These are phyloP conservation scores for Ganoderma leucocontextum DNA, from an alignment of 1,284 basidiomycete species.

Conservation along the genomic window DNA sequence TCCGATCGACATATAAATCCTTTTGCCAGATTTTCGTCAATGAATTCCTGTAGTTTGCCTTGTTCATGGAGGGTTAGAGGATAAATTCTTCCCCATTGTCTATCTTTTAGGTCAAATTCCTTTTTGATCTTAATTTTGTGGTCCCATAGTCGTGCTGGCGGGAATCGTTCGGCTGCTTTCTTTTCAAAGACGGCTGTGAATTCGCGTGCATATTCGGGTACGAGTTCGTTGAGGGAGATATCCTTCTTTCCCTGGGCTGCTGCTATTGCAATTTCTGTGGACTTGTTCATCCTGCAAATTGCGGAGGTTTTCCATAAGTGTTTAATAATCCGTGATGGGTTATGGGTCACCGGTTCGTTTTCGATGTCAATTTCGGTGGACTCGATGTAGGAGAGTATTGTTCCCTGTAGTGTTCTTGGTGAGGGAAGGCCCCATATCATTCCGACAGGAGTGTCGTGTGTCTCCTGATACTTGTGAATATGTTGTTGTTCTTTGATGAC, in stretches of 20 bases:
- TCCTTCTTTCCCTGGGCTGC: background rate
- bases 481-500: too few relatives aligned
- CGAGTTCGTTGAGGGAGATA: background rate
- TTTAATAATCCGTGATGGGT: background rate
- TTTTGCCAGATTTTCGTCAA: background rate
- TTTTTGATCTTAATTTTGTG: background rate
- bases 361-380: background rate
- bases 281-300: background rate
- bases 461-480: too few relatives aligned
- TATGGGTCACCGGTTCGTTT: background rate
- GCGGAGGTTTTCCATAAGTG: too few relatives aligned
- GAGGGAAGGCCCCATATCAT: background rate
- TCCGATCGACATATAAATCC: slow-evolving; percentile 28
- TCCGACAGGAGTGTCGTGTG: too few relatives aligned
- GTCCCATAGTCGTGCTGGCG: background rate
- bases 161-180: slow-evolving; percentile 11
- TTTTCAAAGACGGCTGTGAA: slow-evolving; percentile 9
- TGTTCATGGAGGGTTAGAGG: background rate
- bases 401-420: background rate
- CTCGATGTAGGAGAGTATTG: background rate
- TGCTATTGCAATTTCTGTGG: slow-evolving; percentile 3
- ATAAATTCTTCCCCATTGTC: background rate
- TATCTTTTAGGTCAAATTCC: background rate
- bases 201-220: slow-evolving; percentile 1
- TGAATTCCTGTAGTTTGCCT: background rate